phyloP scores from a whole-genome alignment of 2,329 filamentous ascomycete genomes.

The Colletotrichum sidae region DNA sequence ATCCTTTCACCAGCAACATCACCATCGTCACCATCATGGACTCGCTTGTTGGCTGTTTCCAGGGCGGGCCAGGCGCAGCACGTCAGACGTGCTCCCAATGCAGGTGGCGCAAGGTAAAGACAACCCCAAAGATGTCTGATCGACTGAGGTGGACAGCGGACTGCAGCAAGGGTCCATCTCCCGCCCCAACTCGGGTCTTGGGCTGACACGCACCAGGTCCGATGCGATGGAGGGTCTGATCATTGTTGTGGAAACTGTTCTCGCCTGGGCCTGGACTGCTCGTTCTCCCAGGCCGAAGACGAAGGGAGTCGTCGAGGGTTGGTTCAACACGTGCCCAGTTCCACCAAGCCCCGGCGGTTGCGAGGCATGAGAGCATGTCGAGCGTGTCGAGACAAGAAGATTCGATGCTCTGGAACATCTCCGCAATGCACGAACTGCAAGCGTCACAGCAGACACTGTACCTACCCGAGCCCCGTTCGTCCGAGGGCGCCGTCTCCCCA shows the following conservation, averaged over 20 bases:
- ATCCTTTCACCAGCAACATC: constrained; percentile 11
- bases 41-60: constrained; percentile 39
- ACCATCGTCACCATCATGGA: constrained; percentile 32
- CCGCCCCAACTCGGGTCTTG: background rate
- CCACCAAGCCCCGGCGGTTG: constrained; percentile 35
- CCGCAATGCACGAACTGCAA: constrained; percentile 41
- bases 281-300: constrained; percentile 38
- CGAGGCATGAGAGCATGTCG: constrained; percentile 41
- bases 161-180: background rate
- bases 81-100: constrained; percentile 43
- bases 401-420: constrained; percentile 41
- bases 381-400: constrained; percentile 44
- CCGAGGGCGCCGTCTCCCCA: no score
- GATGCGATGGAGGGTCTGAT: constrained; percentile 46
- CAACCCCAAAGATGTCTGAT: background rate
- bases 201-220: constrained; percentile 33
- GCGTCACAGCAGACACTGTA: constrained; percentile 35
- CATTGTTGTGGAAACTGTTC: constrained; percentile 47
- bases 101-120: constrained; percentile 39
- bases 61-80: constrained; percentile 22
- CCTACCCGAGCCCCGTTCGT: no score
- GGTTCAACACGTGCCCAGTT: constrained; percentile 32
- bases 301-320: background rate
- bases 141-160: background rate
- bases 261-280: constrained; percentile 48